These are phyloP conservation scores for Aspergillus tanneri DNA, from an alignment of 2,329 filamentous ascomycete species.

Conservation along the genomic window DNA sequence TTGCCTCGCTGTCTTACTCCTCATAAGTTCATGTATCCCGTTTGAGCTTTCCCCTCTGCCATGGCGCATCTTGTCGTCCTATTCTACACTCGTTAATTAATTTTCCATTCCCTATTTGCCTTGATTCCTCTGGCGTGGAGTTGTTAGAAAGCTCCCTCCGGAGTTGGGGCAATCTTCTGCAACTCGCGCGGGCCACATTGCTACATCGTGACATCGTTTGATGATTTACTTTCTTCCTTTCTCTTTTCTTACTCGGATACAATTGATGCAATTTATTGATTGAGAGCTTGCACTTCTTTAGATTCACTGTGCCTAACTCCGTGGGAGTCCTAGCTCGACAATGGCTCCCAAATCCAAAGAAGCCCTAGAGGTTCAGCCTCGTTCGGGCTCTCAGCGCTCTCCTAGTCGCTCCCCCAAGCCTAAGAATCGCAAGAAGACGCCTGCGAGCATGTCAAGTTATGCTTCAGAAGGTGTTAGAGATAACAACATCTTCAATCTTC, in stretches of 20 bases:
- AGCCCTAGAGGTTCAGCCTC: slow-evolving; percentile 38
- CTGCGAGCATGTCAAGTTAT: slow-evolving; percentile 41
- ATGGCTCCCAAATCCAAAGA: slow-evolving; percentile 37
- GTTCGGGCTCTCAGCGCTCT: slow-evolving; percentile 35
- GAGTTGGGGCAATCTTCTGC: slow-evolving; percentile 18
- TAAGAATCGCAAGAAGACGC: slow-evolving; percentile 35
- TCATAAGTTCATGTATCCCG: slow-evolving; percentile 13
- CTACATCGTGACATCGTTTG: slow-evolving; percentile 8
- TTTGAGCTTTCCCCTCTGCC: slow-evolving; percentile 27
- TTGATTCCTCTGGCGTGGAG: slow-evolving; percentile 13
- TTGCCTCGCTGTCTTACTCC: slow-evolving; percentile 21
- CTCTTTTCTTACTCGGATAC: slow-evolving; percentile 5
- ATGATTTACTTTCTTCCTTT: slow-evolving; percentile 9
- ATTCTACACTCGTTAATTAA: slow-evolving; percentile 39
- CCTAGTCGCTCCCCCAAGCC: slow-evolving; percentile 42
- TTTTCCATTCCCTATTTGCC: slow-evolving; percentile 11
- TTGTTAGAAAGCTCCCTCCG: slow-evolving; percentile 16
- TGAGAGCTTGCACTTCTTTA: slow-evolving; percentile 15
- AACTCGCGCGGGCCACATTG: slow-evolving; percentile 9
- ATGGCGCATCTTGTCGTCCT: slow-evolving; percentile 36
- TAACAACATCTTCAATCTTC: slow-evolving; percentile 88
- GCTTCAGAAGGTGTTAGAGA: slow-evolving; percentile 63
- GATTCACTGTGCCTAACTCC: slow-evolving; percentile 14
- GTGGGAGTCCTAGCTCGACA: slow-evolving; percentile 10
- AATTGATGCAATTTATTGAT: slow-evolving; percentile 6